Evolutionary conservation across 75 land plant species (phyloP).

Genomic region (Isoetes taiwanensis): DNA sequence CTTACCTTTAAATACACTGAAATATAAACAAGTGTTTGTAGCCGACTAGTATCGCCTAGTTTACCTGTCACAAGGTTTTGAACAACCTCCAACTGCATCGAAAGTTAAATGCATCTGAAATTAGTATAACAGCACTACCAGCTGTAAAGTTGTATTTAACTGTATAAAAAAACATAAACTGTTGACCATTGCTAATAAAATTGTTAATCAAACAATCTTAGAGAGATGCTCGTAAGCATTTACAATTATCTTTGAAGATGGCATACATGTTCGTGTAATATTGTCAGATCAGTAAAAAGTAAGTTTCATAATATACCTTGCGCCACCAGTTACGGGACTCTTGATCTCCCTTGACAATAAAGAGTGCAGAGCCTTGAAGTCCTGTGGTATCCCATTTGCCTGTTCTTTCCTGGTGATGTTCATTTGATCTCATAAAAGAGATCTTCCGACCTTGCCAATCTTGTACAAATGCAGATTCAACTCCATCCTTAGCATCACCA

Average conservation of each 20-base stretch:
- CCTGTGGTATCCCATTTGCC: conserved; percentile 64
- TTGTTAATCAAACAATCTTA: not conserved
- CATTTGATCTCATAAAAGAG: conserved; percentile 77
- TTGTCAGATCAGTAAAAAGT: not conserved
- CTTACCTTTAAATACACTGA: conserved; percentile 82
- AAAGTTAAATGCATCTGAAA: not conserved
- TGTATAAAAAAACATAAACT: not conserved
- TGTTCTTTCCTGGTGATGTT: conserved; percentile 37
- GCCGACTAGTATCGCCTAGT: conserved; percentile 22
- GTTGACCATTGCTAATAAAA: not conserved
- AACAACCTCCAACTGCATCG: conserved; percentile 79
- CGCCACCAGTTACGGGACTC: conserved; percentile 82
- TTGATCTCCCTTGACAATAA: conserved; percentile 70
- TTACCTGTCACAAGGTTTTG: conserved; percentile 42
- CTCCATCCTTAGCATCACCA: conserved; percentile 2
- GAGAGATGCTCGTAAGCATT: not conserved
- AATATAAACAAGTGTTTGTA: conserved; percentile 63
- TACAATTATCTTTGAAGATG: not conserved
- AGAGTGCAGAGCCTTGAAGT: conserved; percentile 52
- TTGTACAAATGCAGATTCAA: conserved; percentile 39
- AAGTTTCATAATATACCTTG: conserved; percentile 43
- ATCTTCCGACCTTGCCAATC: conserved; percentile 75
- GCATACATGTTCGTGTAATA: not conserved
- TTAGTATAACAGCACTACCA: not conserved
- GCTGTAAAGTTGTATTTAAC: not conserved